Base-by-base conservation (phyloP, 2,329 filamentous ascomycete genomes). In the Trichophyton schoenleinii region DNA sequence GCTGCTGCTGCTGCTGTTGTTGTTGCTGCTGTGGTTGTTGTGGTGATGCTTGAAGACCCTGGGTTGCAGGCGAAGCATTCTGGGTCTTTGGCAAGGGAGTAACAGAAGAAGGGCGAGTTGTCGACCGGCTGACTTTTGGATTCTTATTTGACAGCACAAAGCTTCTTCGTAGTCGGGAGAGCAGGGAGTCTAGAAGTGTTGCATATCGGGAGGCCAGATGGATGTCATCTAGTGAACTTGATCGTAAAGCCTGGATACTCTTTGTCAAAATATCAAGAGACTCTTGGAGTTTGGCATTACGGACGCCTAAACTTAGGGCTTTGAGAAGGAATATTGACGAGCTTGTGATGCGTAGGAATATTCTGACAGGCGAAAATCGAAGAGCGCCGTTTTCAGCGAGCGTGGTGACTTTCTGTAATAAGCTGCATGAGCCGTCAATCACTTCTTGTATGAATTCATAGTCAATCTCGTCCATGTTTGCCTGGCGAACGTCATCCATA, bases 401-500 rank as follows among this genome's bases (percentile, higher is more conserved):
- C 46, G 78, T 73, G 0, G 73, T 77, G 2, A 79, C 78, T 57
- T 78, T 80, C 57, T 78, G 71, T 2, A 83, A 69, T 31, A 81
- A 80, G 59, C 80, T 73, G 52, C 78, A 78, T 62, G 78, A 80
- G 1, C 78, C 79, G 20, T 82, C 78, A 2, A 82, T 79, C 0
- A 83, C 81, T 66, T 82, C 80, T 67, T 79, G 77, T 13, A 83
- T 81, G 64, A 81, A 82, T 41, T 78, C 76, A 60, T 80, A 81
- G 65, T 83, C 80, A 57, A 75, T 74, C 1, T 77, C 73, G 61
- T 79, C 77, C 22, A 80, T 73, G 57, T 74, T 73, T 65, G 78
- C 71, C 11, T 75, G 69, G 9, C 77, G 67, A 42, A 77, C 69
- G 69, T 77, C 44, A 53, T 72, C 66, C 57, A 67, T 31, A 59